Base-by-base conservation (phyloP, 2,329 filamentous ascomycete species). In the Simplicillium sp. region DNA sequence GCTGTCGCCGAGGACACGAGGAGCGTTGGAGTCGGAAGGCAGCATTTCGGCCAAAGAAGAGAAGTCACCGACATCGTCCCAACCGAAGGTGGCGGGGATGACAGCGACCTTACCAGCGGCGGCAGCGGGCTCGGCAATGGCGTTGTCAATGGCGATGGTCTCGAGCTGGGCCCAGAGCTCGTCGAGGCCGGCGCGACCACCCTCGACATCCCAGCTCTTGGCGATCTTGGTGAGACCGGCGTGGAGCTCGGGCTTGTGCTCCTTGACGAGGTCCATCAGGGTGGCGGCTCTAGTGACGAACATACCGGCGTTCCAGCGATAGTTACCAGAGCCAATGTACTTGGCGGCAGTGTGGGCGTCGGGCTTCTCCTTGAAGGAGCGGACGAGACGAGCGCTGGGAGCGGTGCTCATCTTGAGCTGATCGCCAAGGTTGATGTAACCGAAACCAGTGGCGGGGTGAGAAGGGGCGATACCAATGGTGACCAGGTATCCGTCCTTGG, bases 221-320 rank as follows among this genome's bases (percentile, higher is more conserved):
- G 51, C 49, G 1, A 53, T 52, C 36, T 46, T 45, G 37, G 42
- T 49, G 33, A 53, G 36, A 18, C 48, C 47, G 13, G 42, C 44
- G 35, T 52, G 43, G 15, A 53, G 40, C 17, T 47, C 44, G n/a
- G 50, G 51, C 39, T 47, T 46, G 37, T 51, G 47, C 41, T 53
- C 50, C 29, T 49, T 46, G 32, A 53, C 44, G 14, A 53, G 44
- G 25, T 48, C 48, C 51, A 53, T 53, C 13, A 53, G 41, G 29
- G 50, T 46, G n/a, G 48, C 49, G 11, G 51, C 51, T 39, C 50
- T 50, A 40, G 50, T 52, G 37, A 53, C 51, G 36, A 53, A 53
- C 51, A 53, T 53, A 37, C 51, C 51, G 2, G 51, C 51, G 37
- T 53, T 53, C 51, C 51, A 53, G 38, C 51, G 50, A 42, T 53